These are phyloP conservation scores for Carallia pectinifolia DNA, from an alignment of 345 rosid genomes.

Conservation along the genomic window DNA sequence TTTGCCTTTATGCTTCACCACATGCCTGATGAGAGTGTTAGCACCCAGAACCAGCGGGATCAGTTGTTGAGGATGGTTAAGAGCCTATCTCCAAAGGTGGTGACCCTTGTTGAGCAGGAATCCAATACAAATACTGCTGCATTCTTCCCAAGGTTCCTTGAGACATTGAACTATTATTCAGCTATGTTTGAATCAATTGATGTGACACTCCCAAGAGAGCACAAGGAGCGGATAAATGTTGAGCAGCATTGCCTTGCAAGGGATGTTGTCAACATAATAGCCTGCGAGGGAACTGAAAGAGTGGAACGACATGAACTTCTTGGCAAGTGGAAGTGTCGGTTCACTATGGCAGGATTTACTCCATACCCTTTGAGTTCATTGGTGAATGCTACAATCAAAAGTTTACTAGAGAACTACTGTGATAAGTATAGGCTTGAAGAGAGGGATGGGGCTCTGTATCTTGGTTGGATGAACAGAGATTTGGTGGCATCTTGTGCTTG, in stretches of 20 bases:
- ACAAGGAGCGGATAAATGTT: slow-evolving; percentile 70
- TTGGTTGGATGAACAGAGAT: slow-evolving; percentile 87
- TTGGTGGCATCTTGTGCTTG: slow-evolving; percentile 91
- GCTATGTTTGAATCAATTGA: slow-evolving; percentile 96
- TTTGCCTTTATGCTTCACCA: slow-evolving; percentile 83
- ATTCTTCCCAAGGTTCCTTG: slow-evolving; percentile 73
- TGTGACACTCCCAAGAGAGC: slow-evolving; percentile 63
- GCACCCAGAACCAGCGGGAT: slow-evolving; percentile 73
- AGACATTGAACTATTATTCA: slow-evolving; percentile 64
- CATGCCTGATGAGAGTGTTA: slow-evolving; percentile 89
- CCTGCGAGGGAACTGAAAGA: slow-evolving; percentile 88
- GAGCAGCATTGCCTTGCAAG: slow-evolving; percentile 93
- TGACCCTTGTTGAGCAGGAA: slow-evolving; percentile 91
- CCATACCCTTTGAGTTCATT: slow-evolving; percentile 76
- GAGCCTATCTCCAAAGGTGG: slow-evolving; percentile 74
- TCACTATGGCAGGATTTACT: slow-evolving; percentile 78
- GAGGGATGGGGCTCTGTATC: slow-evolving; percentile 70
- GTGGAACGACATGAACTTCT: slow-evolving; percentile 79
- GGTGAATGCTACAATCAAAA: slow-evolving; percentile 67
- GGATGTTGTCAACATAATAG: slow-evolving; percentile 83
- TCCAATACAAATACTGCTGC: slow-evolving; percentile 88
- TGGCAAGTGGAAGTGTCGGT: slow-evolving; percentile 81
- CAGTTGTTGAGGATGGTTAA: slow-evolving; percentile 65
- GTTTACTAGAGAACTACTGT: slow-evolving; percentile 57
- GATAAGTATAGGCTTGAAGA: slow-evolving; percentile 66